Base-by-base conservation (phyloP, 139 green algal genomes). In the Chlamydomonas applanata region DNA sequence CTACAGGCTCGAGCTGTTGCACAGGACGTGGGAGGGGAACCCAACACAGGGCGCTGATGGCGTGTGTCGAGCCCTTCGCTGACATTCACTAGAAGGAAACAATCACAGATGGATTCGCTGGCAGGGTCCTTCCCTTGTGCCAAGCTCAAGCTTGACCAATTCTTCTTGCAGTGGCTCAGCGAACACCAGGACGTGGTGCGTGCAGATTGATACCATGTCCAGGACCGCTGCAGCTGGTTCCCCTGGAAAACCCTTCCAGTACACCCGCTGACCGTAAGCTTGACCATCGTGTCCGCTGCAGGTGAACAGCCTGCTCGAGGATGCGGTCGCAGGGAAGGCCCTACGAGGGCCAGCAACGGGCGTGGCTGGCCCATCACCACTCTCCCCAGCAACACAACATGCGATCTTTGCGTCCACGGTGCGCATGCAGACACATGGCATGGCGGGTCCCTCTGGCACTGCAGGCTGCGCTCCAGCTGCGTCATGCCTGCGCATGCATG, bases 81-180 rank as follows among this genome's bases (percentile, higher is more conserved):
- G 40, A 49, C 40, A 49, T 49, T 49, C 11, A 49, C 11, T 49
- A 19, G 7, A 19, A 49, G 7, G 40, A 7, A 49, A 19, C 40
- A 49, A 49, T 7, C 40, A 49, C 7, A 11, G 32, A 74, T 84
- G 46, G 79, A 80, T 27, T 69, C 73, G 32, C 53, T 80, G 25
- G 73, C 73, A 33, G 40, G 40, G 40, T 44, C 63, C 5, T 93
- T 89, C 46, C 85, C 90, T 0, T 93, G 86, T 68, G 89, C 86
- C 27, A 98, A 98, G 81, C 82, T 97, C 11, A 98, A 98, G 72
- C 83, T 98, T 0, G 95, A 99, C 81, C 93, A 95, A 79, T 89
- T 99, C 56, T 99, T 99, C 72, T 69, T 98, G 35, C 89, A 97
- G 62, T 99, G 95, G 95, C 89, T 99, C n/a, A 93, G 88, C 19